Evolutionary conservation across 2,329 filamentous ascomycete genomes (phyloP), one percentile per base, ranked within the genome.

Genomic region (Leptographium galeiforme): DNA sequence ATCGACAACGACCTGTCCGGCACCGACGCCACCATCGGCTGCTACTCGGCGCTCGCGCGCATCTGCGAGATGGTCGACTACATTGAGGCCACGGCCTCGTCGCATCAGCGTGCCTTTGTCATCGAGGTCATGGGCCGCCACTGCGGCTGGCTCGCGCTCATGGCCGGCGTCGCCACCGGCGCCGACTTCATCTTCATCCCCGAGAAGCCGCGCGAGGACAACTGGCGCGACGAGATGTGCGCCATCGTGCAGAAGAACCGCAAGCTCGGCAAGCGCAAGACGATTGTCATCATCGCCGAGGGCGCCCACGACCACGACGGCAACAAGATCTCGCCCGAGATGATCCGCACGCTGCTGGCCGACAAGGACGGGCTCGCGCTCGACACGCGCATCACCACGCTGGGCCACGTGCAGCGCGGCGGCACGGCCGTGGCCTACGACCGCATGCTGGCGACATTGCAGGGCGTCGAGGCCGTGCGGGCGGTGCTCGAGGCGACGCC

Each of bases 1-100:
- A 98, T 98, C 64, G 93, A 98, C 76, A 98, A 98, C 66, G 93
- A 98, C 66, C 85, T 98, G 70, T 94, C 90, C 50, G 89, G 89
- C 59, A 98, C 93, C 13, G 93, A 98, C 68, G 91, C 93, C 55
- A 98, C 93, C 36, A 96, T 98, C 66, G 93, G 93, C 53, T 94
- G 88, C 67, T 97, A 95, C 72, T 95, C 90, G 45, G 93, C 93
- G 30, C 79, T 98, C 53, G 82, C 86, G 48, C 84, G 91, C 56
- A 95, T 98, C 61, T 97, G 91, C 70, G 87, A 96, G 66, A 88
- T 91, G 64, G 88, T 98, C 55, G 93, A 98, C 72, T 91, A 89
- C 64, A 95, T 98, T 61, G 91, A 98, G 69, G 90, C 91, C 19
- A 97, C 93, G 0, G 91, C 91, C 51, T 85, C 84, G 40, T 96